Evolutionary conservation across 352 stramenopile species (phyloP), one percentile per base, ranked within the genome.

Genomic region (Pythium aristosporum): DNA sequence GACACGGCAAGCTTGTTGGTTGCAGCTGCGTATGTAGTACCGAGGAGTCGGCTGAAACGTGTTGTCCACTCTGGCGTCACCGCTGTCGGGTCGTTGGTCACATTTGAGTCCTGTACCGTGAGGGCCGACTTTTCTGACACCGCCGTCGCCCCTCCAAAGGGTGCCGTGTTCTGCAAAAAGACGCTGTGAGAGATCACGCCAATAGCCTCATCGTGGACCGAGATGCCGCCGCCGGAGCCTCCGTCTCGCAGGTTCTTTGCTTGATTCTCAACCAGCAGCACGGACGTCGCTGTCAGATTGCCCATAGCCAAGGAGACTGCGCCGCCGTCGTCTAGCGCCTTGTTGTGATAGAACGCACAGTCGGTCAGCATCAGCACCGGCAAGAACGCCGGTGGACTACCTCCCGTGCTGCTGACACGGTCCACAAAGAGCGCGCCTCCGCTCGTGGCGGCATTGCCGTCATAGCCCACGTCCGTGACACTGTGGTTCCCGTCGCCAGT

Each of bases 271-370:
- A 68, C 21, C 0, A 68, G 9, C 3, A 73, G 12, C 4, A 65
- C 0, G 12, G 25, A 32, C 5, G 23, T 43, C 0, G 50, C 54
- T 0, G 21, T 4, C 0, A 68, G 11, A 23, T 21, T 36, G 11
- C 59, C 56, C 0, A 42, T 20, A 16, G 57, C 23, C 21, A 65
- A 18, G 12, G 28, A 41, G 1, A 63, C 5, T 2, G 56, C 66
- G 8, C 66, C 66, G 5, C 49, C 66, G 8, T 10, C 2, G 0
- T 39, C 23, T 0, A 9, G 12, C 1, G 61, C 67, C 5, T 36
- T 61, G 42, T 73, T 73, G 3, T 52, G 52, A 44, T 57, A 69
- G n/a, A 69, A 64, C 1, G 55, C 63, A 20, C 48, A 64, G 6
- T 61, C 39, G 10, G n/a, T 13, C 20, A 66, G 34, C 16, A 42